Evolutionary conservation across 2,329 filamentous ascomycete species (phyloP).

Genomic region (Diaporthe sp.): DNA sequence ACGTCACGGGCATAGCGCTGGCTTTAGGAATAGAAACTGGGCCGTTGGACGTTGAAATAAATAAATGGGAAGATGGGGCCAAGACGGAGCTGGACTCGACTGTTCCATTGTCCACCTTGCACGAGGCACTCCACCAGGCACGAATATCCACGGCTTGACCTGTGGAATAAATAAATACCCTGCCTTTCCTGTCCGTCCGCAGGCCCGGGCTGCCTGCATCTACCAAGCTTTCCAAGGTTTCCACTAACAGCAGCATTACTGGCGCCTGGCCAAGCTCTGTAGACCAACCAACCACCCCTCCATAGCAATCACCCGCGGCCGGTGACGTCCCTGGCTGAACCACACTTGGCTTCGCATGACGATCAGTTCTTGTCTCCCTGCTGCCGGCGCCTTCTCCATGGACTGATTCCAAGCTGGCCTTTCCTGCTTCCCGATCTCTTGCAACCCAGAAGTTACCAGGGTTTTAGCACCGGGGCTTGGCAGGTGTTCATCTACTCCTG

Average conservation of each 20-base stretch:
- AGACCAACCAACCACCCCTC: constrained; percentile 17
- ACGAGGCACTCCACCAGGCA: background rate
- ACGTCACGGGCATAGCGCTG: background rate
- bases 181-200: background rate
- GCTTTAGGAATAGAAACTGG: background rate
- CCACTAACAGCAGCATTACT: constrained; percentile 4
- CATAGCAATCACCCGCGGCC: constrained; percentile 1
- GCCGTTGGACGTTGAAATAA: background rate
- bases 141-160: background rate
- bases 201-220: background rate
- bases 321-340: constrained; percentile 21
- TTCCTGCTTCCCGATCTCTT: background rate
- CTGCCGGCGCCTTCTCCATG: background rate
- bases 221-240: constrained; percentile 26
- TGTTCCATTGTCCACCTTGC: constrained; percentile 9
- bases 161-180: background rate
- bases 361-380: constrained; percentile 3
- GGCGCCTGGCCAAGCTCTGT: background rate
- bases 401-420: constrained; percentile 1
- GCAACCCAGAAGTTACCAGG: background rate
- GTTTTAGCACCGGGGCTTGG: background rate
- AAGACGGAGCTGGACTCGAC: constrained; percentile 4
- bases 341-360: background rate
- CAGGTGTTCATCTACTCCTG: constrained; percentile 5
- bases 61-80: background rate